A percentile compares a stretch with the other conserved stretches of the same genome.
Conservation (phyloP, 1,284 basidiomycete genomes). For the Coniferiporia weirii region DNA sequence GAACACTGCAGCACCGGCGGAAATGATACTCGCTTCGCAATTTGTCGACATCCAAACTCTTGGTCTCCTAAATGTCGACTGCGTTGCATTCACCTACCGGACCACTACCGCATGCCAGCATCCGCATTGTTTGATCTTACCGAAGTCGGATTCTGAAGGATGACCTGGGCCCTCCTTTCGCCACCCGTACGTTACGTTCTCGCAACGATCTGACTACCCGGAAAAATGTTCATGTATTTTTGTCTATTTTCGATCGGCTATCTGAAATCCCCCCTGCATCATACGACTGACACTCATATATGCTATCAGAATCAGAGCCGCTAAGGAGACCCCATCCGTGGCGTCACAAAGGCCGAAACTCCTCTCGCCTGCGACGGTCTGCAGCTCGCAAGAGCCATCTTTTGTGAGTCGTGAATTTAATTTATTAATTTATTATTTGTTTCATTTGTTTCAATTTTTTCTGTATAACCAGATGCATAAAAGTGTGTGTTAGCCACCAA, state of each 20-base stretch:
- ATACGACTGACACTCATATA: conserved; percentile 1
- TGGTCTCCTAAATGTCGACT: too few species aligned
- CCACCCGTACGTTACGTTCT: not conserved
- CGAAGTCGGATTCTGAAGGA: too few species aligned
- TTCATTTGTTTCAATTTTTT: not conserved
- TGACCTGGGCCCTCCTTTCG: not conserved
- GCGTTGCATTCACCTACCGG: too few species aligned
- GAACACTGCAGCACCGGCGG: too few species aligned
- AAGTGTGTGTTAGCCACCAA: not conserved
- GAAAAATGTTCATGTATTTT: not conserved
- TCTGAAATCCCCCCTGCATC: not conserved
- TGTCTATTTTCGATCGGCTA: not conserved
- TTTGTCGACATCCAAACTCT: too few species aligned
- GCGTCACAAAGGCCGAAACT: not conserved
- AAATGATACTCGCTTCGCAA: too few species aligned
- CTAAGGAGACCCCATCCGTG: not conserved
- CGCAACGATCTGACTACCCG: not conserved
- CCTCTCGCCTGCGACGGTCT: not conserved
- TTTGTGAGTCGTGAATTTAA: not conserved
- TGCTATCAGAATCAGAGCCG: not conserved
- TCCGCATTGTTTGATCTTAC: too few species aligned
- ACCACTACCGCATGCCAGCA: too few species aligned
- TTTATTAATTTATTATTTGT: not conserved
- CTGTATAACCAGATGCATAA: not conserved
- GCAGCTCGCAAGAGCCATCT: not conserved